Conservation (phyloP, 176 grass and related monocot genomes). For the Carex kokanica region DNA sequence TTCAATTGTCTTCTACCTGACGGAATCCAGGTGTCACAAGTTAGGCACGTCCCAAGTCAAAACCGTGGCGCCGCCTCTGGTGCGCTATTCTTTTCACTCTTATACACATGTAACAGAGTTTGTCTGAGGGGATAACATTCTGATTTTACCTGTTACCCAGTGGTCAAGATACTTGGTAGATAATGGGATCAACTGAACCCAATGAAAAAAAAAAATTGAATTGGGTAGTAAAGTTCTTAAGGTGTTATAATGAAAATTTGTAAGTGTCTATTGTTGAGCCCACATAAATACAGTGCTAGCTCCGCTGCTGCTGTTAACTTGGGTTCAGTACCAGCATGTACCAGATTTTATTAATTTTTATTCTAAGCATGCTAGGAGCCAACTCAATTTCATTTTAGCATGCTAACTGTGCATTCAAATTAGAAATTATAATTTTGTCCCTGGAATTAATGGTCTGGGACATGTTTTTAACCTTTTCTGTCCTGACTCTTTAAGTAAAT, state of each 20-base stretch:
- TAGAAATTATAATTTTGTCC: not conserved
- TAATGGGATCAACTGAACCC: not conserved
- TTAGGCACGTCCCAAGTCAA: constrained; percentile 54
- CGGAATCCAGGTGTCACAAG: constrained; percentile 63
- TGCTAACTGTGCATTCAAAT: not conserved
- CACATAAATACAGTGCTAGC: not conserved
- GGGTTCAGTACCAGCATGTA: not conserved
- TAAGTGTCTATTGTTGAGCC: not conserved
- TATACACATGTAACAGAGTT: not conserved
- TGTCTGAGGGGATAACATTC: not conserved
- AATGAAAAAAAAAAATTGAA: not conserved
- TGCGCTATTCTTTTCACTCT: constrained; percentile 32
- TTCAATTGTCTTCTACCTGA: constrained; percentile 70
- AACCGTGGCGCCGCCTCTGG: constrained; percentile 43
- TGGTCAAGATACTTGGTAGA: not conserved
- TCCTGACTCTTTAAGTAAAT: not conserved
- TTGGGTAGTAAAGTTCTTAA: not conserved
- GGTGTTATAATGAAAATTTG: not conserved
- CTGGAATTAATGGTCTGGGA: not conserved
- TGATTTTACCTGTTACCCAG: not conserved
- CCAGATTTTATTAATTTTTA: not conserved
- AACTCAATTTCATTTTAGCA: not conserved
- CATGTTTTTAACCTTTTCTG: not conserved
- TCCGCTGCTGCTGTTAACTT: not conserved
- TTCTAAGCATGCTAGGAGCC: not conserved